A percentile compares a stretch with the other conserved stretches of the same genome.
Conservation (phyloP, 2,329 filamentous ascomycete genomes). For the Colletotrichum destructivum region DNA sequence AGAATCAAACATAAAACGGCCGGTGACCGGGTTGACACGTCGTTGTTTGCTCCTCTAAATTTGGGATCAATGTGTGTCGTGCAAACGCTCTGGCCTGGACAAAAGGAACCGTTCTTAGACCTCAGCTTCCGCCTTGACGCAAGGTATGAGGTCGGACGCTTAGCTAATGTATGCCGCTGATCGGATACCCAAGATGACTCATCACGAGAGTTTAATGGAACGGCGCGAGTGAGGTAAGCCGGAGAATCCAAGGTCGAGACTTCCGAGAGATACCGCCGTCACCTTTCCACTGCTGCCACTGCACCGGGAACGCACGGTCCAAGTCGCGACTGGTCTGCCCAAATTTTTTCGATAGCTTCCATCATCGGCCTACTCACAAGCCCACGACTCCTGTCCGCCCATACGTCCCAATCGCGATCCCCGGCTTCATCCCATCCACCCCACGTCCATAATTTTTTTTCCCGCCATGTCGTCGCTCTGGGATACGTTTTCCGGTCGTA, state of each 20-base stretch:
- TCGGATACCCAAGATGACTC: not conserved
- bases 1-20: not conserved
- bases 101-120: too few relatives aligned
- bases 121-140: not conserved
- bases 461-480: constrained; percentile 70
- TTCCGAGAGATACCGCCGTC: constrained; percentile 36
- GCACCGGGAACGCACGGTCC: constrained; percentile 38
- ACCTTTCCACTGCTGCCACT: constrained; percentile 9
- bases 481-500: constrained; percentile 74
- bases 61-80: not conserved
- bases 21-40: not conserved
- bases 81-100: too few relatives aligned
- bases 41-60: constrained; percentile 1
- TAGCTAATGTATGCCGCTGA: not conserved
- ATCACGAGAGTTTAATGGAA: constrained; percentile 8
- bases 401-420: constrained; percentile 27
- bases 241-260: constrained; percentile 16
- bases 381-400: constrained; percentile 27
- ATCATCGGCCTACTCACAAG: constrained; percentile 40
- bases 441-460: constrained; percentile 25
- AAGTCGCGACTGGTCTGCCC: constrained; percentile 43
- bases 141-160: not conserved
- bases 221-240: constrained; percentile 20
- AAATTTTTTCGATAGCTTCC: constrained; percentile 44
- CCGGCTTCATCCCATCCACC: constrained; percentile 33